phyloP scores from a whole-genome alignment of 768 basidiomycete genomes.

The Trametes cinnabarina region DNA sequence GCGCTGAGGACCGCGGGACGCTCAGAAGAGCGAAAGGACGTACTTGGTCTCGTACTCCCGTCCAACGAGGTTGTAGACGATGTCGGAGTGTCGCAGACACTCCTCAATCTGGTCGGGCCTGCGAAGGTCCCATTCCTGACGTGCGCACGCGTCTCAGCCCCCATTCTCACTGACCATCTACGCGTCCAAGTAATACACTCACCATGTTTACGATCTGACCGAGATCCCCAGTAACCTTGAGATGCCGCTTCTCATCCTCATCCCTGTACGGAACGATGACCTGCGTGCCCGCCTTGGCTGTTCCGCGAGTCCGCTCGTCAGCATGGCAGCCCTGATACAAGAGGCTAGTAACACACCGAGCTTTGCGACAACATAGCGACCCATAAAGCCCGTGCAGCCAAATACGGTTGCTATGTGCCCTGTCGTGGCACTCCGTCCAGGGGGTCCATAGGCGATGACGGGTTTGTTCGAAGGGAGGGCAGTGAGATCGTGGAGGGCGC shows the following conservation, averaged over 20 bases:
- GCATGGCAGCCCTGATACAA: neutral
- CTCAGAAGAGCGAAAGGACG: constrained; percentile 22
- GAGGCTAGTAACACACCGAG: constrained; percentile 57
- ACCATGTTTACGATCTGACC: constrained; percentile 97
- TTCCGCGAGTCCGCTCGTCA: neutral
- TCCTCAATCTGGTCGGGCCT: constrained; percentile 90
- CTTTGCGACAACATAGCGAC: constrained; percentile 91
- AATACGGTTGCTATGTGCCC: constrained; percentile 96
- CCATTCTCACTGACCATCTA: constrained; percentile 15
- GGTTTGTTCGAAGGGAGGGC: constrained; percentile 60
- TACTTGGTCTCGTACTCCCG: constrained; percentile 96
- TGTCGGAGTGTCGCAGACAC: constrained; percentile 91
- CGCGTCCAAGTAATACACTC: constrained; percentile 23
- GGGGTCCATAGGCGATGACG: constrained; percentile 71
- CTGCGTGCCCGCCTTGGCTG: constrained; percentile 89
- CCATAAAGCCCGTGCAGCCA: constrained; percentile 94
- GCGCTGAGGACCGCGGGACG: constrained; percentile 5
- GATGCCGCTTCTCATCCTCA: constrained; percentile 85
- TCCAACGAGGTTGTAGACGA: constrained; percentile 94
- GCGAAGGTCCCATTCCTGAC: constrained; percentile 93
- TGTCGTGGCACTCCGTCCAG: constrained; percentile 82
- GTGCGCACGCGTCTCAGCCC: neutral
- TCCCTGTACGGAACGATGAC: constrained; percentile 95
- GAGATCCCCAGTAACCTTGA: constrained; percentile 93
- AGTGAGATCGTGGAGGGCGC: constrained; percentile 71